Base-by-base conservation (phyloP, 2,329 filamentous ascomycete species). In the Teratosphaeriaceae sp. region DNA sequence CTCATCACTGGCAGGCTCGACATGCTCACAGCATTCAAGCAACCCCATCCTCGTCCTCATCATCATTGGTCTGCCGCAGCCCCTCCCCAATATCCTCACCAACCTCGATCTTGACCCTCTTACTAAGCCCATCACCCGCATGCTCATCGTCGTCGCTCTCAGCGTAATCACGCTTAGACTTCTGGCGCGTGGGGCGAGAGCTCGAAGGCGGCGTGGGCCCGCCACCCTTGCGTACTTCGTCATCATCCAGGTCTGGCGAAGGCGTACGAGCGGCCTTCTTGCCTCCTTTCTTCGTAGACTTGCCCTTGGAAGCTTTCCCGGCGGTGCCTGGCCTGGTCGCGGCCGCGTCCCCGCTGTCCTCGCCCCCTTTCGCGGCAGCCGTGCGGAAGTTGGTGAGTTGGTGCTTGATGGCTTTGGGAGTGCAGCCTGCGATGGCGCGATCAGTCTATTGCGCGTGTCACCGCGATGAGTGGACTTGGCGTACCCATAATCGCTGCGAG, bases 391-490 rank as follows among this genome's bases (percentile, higher is more conserved):
- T 51, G 3, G 51, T 19, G 29, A 63, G 38, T 33, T 56, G 58
- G 46, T 63, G 59, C 13, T 40, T 52, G 45, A 63, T 47, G 35
- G 60, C 58, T 44, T 61, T 63, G 9, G 59, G 35, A 9, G 57
- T 62, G 46, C 56, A 59, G 13, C 55, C 59, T 61, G 38, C 16
- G 3, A n/a, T 30, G 27, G 27, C 8, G 5, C 8, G 13, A 27
- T 27, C 24, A 27, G 8, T 27, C n/a, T n/a, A n/a, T n/a, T n/a
- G n/a, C n/a, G n/a, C n/a, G n/a, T n/a, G n/a, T n/a, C n/a, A n/a
- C n/a, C n/a, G n/a, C 15, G 21, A 18, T 12, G 12, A 8, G 16
- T 16, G 15, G 16, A 22, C 16, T 24, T 3, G n/a, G 19, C 13
- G 24, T 41, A 21, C 57, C 58, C 58, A 62, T 61, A 19, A 54